These are phyloP conservation scores for Kregervanrija delftensis DNA, from an alignment of 805 yeast genomes.

Conservation along the genomic window DNA sequence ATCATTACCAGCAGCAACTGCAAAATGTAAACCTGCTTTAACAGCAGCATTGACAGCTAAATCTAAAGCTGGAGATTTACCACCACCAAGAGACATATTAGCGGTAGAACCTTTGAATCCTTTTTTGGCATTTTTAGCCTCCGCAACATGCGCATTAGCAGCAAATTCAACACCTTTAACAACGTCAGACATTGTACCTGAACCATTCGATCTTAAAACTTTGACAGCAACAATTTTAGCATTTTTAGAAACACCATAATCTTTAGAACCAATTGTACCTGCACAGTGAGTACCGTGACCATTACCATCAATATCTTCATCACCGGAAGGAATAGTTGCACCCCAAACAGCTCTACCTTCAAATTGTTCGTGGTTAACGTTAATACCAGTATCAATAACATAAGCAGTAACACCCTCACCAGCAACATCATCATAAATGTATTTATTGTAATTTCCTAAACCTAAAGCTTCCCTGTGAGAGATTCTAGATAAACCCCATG, in stretches of 20 bases:
- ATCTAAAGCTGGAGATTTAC: conserved; percentile 81
- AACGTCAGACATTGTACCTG: conserved; percentile 79
- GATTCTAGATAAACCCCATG: conserved; percentile 92
- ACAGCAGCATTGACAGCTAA: conserved; percentile 87
- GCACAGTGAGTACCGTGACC: conserved; percentile 98
- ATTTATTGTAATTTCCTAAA: conserved; percentile 65
- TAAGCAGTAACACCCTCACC: conserved; percentile 85
- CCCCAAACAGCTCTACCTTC: conserved; percentile 86
- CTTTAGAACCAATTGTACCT: conserved; percentile 81
- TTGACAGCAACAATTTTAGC: conserved; percentile 78
- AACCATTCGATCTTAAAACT: conserved; percentile 75
- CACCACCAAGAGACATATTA: conserved; percentile 94
- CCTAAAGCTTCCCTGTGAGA: conserved; percentile 72
- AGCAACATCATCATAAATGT: conserved; percentile 62
- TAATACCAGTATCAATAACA: conserved; percentile 86
- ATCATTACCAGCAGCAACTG: conserved; percentile 96
- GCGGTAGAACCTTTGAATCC: conserved; percentile 83
- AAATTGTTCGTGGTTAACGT: conserved; percentile 68
- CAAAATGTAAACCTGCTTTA: conserved; percentile 80
- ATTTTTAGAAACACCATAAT: conserved; percentile 79
- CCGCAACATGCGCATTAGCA: conserved; percentile 58
- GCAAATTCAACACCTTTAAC: conserved; percentile 82
- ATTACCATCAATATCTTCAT: conserved; percentile 69
- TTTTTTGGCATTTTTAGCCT: conserved; percentile 41
- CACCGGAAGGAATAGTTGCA: conserved; percentile 67